A percentile compares a stretch with the other conserved stretches of the same genome.
These are phyloP conservation scores for Rhizophlyctis rosea DNA, from an alignment of 192 early-diverging fungal species.

Conservation along the genomic window DNA sequence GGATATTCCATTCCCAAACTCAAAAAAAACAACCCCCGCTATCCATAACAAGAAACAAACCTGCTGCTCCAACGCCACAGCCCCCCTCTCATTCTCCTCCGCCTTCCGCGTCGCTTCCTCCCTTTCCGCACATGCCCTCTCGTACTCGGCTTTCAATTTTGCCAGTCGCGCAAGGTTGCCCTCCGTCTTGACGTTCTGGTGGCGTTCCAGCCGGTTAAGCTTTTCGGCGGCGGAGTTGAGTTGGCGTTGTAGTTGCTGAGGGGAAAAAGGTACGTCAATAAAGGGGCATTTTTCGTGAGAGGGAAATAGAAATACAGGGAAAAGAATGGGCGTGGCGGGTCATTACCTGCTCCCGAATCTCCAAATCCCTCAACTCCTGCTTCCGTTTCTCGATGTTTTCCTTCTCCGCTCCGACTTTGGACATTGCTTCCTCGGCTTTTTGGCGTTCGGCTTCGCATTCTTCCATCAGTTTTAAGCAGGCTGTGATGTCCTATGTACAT, in stretches of 20 bases:
- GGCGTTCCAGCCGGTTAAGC: constrained; percentile 40
- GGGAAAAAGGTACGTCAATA: constrained; percentile 8
- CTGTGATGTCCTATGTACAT: constrained; percentile 47
- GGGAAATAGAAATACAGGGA: too few relatives aligned
- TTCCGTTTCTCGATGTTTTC: constrained; percentile 42
- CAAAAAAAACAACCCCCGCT: too few relatives aligned
- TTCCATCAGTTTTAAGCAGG: constrained; percentile 57
- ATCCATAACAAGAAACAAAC: too few relatives aligned
- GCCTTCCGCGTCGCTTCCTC: constrained; percentile 29
- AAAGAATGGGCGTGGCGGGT: neutral
- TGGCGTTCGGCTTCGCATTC: constrained; percentile 60
- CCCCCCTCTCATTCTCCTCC: constrained; percentile 29
- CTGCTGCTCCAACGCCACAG: constrained; percentile 38
- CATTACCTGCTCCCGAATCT: constrained; percentile 38
- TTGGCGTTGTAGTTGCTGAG: constrained; percentile 46
- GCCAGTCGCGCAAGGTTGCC: constrained; percentile 28
- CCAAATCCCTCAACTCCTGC: constrained; percentile 35
- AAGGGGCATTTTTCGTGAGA: neutral
- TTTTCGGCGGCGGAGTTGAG: constrained; percentile 45
- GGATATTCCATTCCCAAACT: neutral
- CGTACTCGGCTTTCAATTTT: constrained; percentile 38
- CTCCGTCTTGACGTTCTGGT: constrained; percentile 38
- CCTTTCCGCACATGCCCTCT: constrained; percentile 15
- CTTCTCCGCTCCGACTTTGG: constrained; percentile 26
- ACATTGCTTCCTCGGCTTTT: constrained; percentile 33